These are phyloP conservation scores for Diplogelasinospora grovesii DNA, from an alignment of 495 filamentous ascomycete species.

Conservation along the genomic window DNA sequence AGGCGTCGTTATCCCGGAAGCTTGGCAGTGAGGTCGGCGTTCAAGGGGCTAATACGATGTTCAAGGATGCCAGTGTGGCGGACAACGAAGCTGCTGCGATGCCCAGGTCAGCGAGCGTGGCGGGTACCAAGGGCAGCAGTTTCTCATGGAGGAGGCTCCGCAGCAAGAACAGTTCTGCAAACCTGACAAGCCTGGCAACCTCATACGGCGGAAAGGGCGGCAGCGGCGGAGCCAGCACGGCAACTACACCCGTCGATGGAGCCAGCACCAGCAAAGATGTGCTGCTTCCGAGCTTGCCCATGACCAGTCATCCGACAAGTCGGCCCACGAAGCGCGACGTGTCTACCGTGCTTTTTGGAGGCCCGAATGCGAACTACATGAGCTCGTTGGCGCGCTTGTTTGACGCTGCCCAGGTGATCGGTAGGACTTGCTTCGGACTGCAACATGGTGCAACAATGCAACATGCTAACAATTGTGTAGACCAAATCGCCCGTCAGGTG, in stretches of 20 bases:
- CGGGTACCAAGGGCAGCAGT: slow-evolving; percentile 60
- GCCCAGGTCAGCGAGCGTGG: slow-evolving; percentile 49
- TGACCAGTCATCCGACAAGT: slow-evolving; percentile 62
- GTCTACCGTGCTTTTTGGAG: slow-evolving; percentile 60
- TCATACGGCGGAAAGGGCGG: slow-evolving; percentile 38
- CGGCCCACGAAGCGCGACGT: slow-evolving; percentile 61
- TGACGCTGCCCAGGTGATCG: slow-evolving; percentile 88
- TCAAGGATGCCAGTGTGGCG: slow-evolving; percentile 51
- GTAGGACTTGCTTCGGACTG: slow-evolving; percentile 47
- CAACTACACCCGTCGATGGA: slow-evolving; percentile 36
- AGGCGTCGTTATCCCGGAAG: slow-evolving; percentile 68
- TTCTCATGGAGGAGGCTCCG: slow-evolving; percentile 82
- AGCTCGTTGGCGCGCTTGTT: slow-evolving; percentile 82
- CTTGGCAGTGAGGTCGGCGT: slow-evolving; percentile 87
- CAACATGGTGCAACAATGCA: too few relatives aligned
- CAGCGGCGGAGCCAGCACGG: slow-evolving; percentile 19
- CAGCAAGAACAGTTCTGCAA: slow-evolving; percentile 72
- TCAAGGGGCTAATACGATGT: slow-evolving; percentile 57
- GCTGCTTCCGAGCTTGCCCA: slow-evolving; percentile 69
- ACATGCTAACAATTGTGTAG: slow-evolving; percentile 38
- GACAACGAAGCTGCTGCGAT: slow-evolving; percentile 28
- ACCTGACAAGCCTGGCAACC: slow-evolving; percentile 34
- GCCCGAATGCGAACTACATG: slow-evolving; percentile 88
- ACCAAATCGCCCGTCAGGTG: slow-evolving; percentile 93
- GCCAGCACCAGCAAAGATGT: slow-evolving; percentile 50